phyloP scores from a whole-genome alignment of 179 eudicot species.

The Pouteria campechiana region DNA sequence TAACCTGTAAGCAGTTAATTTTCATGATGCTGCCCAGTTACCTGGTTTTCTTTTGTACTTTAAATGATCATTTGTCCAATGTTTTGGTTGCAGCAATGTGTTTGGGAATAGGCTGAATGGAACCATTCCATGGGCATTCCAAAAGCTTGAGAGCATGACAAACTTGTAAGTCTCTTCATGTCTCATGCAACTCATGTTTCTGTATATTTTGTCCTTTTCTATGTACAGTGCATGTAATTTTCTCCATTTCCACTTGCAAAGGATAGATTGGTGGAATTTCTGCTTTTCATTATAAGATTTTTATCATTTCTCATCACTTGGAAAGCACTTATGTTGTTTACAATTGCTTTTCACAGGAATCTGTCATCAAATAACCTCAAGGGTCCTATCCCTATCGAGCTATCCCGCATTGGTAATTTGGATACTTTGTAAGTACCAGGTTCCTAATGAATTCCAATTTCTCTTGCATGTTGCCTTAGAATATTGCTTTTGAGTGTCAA shows the following conservation, averaged over 20 bases:
- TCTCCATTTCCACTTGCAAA: too few species aligned
- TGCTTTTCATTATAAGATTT: not conserved
- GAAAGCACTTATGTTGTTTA: not conserved
- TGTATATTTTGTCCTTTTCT: too few species aligned
- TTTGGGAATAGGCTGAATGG: conserved; percentile 81
- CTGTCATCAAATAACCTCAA: conserved; percentile 68
- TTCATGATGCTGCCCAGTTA: not conserved
- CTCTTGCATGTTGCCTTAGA: not conserved
- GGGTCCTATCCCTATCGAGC: conserved; percentile 87
- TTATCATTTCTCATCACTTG: not conserved
- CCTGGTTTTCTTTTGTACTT: not conserved
- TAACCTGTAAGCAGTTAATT: conserved; percentile 56
- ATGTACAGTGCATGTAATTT: too few species aligned
- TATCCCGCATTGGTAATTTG: conserved; percentile 84
- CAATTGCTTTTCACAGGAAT: conserved; percentile 31
- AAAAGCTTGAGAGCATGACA: conserved; percentile 90
- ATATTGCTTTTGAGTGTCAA: not conserved
- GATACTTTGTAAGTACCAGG: conserved; percentile 65
- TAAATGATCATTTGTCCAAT: not conserved
- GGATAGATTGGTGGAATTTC: too few species aligned
- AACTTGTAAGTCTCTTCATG: conserved; percentile 48
- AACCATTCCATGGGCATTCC: conserved; percentile 65
- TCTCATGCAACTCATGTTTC: not conserved
- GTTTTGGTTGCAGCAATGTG: conserved; percentile 44
- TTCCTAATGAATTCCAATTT: not conserved